Percentiles rank a stretch among this genome's conserved stretches.
These are phyloP conservation scores for Ophiocordyceps sinensis DNA, from an alignment of 2,329 filamentous ascomycete genomes.

Conservation along the genomic window DNA sequence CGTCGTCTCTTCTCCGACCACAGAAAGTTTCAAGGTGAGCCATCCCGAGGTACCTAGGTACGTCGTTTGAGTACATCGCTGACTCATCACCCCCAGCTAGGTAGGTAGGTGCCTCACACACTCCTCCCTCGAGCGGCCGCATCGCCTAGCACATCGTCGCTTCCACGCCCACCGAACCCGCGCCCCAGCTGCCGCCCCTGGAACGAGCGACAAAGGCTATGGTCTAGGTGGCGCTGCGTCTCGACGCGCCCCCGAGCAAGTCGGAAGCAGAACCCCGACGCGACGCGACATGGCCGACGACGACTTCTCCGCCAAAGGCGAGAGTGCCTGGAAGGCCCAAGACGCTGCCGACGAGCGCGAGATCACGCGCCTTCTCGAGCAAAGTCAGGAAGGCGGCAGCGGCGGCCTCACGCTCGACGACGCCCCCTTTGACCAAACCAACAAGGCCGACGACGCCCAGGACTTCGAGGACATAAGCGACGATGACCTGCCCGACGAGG, in stretches of 20 bases:
- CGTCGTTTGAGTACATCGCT: too few relatives aligned
- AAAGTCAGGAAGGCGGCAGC: constrained; percentile 23
- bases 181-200: too few relatives aligned
- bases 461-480: constrained; percentile 89
- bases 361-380: constrained; percentile 29
- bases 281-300: constrained; percentile 17
- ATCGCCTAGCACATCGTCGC: too few relatives aligned
- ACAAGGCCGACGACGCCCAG: constrained; percentile 84
- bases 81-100: too few relatives aligned
- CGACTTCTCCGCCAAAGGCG: constrained; percentile 19
- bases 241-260: not conserved
- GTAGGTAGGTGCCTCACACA: too few relatives aligned
- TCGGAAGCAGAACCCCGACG: constrained; percentile 6
- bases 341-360: constrained; percentile 33
- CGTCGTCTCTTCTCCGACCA: too few relatives aligned
- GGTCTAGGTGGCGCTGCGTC: not conserved
- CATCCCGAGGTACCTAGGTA: too few relatives aligned
- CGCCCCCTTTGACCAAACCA: constrained; percentile 42
- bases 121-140: too few relatives aligned
- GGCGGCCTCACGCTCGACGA: constrained; percentile 28
- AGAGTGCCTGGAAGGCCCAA: constrained; percentile 24
- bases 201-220: not conserved
- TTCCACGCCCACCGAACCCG: too few relatives aligned
- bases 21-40: too few relatives aligned
- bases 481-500: constrained; percentile 78